These are phyloP conservation scores for Sherardia arvensis DNA, from an alignment of 257 asterid species.

Conservation along the genomic window DNA sequence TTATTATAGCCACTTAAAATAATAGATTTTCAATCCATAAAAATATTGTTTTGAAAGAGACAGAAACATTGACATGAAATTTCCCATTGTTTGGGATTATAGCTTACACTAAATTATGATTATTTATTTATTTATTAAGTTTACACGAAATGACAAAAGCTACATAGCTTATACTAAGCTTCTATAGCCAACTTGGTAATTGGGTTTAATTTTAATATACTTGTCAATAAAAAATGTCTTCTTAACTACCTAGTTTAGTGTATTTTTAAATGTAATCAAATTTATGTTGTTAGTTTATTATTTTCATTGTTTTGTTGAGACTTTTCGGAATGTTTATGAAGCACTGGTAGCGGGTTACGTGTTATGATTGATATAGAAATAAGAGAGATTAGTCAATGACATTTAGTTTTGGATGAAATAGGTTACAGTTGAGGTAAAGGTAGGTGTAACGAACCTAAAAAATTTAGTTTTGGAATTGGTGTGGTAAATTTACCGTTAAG, in stretches of 20 bases:
- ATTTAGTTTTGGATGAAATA: too few species aligned
- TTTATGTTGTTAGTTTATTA: too few species aligned
- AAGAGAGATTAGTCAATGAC: too few species aligned
- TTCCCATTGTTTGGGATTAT: conserved; percentile 1
- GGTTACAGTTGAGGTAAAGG: too few species aligned
- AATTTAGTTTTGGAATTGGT: too few species aligned
- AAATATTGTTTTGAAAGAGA: neutral
- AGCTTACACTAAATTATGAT: neutral
- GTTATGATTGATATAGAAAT: too few species aligned
- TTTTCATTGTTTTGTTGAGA: too few species aligned
- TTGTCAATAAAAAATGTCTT: neutral
- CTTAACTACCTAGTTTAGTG: neutral
- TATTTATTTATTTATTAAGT: neutral
- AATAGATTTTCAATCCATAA: neutral
- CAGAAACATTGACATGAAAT: neutral
- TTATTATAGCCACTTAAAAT: neutral
- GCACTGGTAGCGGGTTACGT: too few species aligned
- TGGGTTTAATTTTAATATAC: neutral
- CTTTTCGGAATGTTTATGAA: too few species aligned
- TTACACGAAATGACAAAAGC: neutral
- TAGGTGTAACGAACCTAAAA: too few species aligned
- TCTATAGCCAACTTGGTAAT: neutral
- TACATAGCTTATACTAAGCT: neutral
- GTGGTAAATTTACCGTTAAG: too few species aligned
- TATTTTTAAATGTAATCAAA: too few species aligned